Percentiles rank a stretch among this genome's conserved stretches.
Evolutionary conservation across 352 stramenopile genomes (phyloP).

Genomic region (Pythium rishiriense): DNA sequence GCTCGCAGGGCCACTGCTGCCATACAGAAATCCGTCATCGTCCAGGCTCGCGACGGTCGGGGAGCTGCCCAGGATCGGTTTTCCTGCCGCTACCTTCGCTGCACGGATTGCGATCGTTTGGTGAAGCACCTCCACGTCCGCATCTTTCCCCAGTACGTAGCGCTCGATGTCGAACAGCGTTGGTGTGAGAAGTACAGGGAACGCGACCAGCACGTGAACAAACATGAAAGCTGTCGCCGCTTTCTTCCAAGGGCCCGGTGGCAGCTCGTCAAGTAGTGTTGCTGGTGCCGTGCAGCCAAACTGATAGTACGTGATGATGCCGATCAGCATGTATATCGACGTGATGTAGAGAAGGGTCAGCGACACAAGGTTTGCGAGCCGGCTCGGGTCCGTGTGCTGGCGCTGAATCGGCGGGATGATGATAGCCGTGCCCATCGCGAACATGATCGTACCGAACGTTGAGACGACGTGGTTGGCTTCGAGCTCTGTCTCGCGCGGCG

Average conservation of each 20-base stretch:
- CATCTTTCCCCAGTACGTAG: constrained; percentile 58
- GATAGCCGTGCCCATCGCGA: constrained; percentile 63
- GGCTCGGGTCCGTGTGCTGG: constrained; percentile 48
- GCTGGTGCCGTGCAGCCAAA: constrained; percentile 64
- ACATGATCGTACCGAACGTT: constrained; percentile 74
- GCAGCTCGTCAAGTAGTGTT: constrained; percentile 60
- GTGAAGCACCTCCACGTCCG: constrained; percentile 55
- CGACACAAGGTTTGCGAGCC: constrained; percentile 58
- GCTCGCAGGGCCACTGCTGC: constrained; percentile 19
- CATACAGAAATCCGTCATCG: constrained; percentile 52
- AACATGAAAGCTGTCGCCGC: constrained; percentile 49
- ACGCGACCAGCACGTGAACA: constrained; percentile 60
- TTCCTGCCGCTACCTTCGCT: constrained; percentile 33
- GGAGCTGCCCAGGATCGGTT: constrained; percentile 41
- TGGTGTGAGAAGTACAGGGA: constrained; percentile 60
- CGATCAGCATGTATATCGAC: constrained; percentile 69
- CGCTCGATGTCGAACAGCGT: constrained; percentile 71
- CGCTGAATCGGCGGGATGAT: constrained; percentile 68
- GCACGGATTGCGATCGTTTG: constrained; percentile 41
- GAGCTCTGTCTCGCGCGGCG: constrained; percentile 55
- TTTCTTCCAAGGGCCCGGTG: constrained; percentile 33
- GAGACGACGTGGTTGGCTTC: constrained; percentile 39
- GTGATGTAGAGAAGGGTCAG: constrained; percentile 73
- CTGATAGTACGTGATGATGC: constrained; percentile 67
- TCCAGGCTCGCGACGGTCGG: constrained; percentile 40